Evolutionary conservation across 352 stramenopile genomes (phyloP).

Genomic region (Phytophthora chlamydospora): DNA sequence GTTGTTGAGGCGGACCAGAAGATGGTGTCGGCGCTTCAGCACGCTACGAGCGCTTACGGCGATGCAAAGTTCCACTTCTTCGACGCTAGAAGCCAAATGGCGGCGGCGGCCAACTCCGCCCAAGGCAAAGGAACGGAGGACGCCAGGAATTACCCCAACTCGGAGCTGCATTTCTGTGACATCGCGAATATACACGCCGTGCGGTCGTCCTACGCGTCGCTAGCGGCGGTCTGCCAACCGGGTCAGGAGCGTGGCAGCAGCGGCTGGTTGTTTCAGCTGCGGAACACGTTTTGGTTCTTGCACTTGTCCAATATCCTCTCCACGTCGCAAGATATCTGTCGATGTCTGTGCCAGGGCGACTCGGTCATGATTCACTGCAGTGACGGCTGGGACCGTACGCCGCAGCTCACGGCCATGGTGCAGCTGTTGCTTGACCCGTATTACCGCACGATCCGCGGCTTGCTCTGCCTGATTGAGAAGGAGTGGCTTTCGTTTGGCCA

Average conservation of each 20-base stretch:
- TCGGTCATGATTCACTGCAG: slow-evolving; percentile 99
- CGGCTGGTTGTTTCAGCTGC: slow-evolving; percentile 89
- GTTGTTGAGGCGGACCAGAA: slow-evolving; percentile 84
- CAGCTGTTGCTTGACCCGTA: slow-evolving; percentile 98
- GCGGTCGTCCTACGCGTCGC: slow-evolving; percentile 85
- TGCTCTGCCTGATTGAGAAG: slow-evolving; percentile 98
- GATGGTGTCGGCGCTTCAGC: slow-evolving; percentile 74
- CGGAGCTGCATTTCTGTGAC: slow-evolving; percentile 97
- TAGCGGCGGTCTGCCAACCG: slow-evolving; percentile 80
- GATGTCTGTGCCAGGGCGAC: slow-evolving; percentile 92
- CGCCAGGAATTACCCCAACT: slow-evolving; percentile 94
- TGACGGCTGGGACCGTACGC: slow-evolving; percentile 99
- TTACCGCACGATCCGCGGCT: slow-evolving; percentile 96
- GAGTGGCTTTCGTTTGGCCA: slow-evolving; percentile 99
- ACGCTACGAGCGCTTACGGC: slow-evolving; percentile 60
- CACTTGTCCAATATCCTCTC: slow-evolving; percentile 96
- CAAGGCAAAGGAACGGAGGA: slow-evolving; percentile 92
- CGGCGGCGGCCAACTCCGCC: slow-evolving; percentile 81
- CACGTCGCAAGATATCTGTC: slow-evolving; percentile 93
- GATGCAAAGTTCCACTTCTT: slow-evolving; percentile 89
- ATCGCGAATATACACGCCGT: slow-evolving; percentile 99
- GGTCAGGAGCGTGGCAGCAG: slow-evolving; percentile 73
- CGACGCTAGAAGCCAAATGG: slow-evolving; percentile 85
- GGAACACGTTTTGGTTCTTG: slow-evolving; percentile 97
- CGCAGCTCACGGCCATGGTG: slow-evolving; percentile 95